Percentiles rank a stretch among this genome's conserved stretches.
Evolutionary conservation across 345 rosid genomes (phyloP).

Genomic region (Linum trigynum): DNA sequence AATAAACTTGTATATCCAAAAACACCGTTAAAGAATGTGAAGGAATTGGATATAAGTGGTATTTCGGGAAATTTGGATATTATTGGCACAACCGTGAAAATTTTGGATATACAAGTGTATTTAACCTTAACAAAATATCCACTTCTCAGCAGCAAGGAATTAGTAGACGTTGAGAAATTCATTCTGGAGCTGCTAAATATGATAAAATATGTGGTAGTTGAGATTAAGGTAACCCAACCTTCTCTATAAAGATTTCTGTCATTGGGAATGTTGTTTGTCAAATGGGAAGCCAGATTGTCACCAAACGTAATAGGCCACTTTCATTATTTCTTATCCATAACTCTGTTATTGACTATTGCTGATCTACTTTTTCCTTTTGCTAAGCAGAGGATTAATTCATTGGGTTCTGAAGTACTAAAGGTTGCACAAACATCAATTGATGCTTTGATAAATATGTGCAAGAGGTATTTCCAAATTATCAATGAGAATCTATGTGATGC

Average conservation of each 20-base stretch:
- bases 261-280: neutral
- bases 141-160: constrained; percentile 24
- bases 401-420: constrained; percentile 49
- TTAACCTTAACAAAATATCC: constrained; percentile 36
- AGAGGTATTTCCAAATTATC: constrained; percentile 36
- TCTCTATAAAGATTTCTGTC: constrained; percentile 1
- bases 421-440: constrained; percentile 52
- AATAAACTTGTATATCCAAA: too few relatives aligned
- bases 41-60: too few relatives aligned
- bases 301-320: neutral
- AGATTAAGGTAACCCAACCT: constrained; percentile 44
- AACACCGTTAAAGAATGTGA: too few relatives aligned
- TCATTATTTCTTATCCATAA: neutral
- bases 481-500: constrained; percentile 29
- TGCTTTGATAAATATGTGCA: constrained; percentile 49
- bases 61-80: too few relatives aligned
- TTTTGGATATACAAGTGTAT: too few relatives aligned
- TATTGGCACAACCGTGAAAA: too few relatives aligned
- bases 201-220: constrained; percentile 37
- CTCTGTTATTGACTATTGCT: constrained; percentile 10
- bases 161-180: constrained; percentile 41
- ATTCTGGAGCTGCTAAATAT: constrained; percentile 52
- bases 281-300: neutral
- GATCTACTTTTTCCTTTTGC: constrained; percentile 6
- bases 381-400: constrained; percentile 47